These are phyloP conservation scores for Vitis hybrid DNA, from an alignment of 177 flowering plant genomes.

Conservation along the genomic window DNA sequence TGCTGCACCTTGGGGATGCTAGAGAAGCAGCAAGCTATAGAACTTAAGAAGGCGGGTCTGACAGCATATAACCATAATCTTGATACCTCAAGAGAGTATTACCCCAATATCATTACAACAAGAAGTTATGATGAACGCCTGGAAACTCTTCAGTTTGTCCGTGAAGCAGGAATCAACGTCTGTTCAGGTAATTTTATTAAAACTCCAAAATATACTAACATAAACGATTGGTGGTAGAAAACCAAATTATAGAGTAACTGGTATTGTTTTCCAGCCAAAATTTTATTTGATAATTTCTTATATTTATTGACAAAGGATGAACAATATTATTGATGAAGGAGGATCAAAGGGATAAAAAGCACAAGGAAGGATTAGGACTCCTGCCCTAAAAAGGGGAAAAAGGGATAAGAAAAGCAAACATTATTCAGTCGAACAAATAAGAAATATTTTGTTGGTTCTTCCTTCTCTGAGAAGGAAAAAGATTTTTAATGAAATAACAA, in stretches of 20 bases:
- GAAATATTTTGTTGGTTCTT: too few relatives aligned
- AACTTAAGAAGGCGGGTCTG: constrained; percentile 95
- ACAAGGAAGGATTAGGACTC: too few relatives aligned
- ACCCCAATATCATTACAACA: constrained; percentile 89
- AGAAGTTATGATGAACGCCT: constrained; percentile 93
- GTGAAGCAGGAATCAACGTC: constrained; percentile 96
- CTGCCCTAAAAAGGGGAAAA: too few relatives aligned
- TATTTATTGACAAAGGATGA: too few relatives aligned
- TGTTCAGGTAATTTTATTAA: constrained; percentile 71
- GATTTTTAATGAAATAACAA: too few relatives aligned
- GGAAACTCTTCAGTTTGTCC: constrained; percentile 78
- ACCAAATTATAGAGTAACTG: not conserved
- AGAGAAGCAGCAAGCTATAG: constrained; percentile 93
- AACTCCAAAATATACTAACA: too few relatives aligned
- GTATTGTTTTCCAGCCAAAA: not conserved
- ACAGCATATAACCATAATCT: constrained; percentile 99
- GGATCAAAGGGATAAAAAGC: too few relatives aligned
- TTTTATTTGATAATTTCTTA: not conserved
- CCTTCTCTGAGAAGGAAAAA: too few relatives aligned
- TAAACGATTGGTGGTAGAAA: not conserved
- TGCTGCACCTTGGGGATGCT: constrained; percentile 99
- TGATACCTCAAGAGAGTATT: constrained; percentile 95
- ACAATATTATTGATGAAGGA: too few relatives aligned
- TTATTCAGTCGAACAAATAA: too few relatives aligned
- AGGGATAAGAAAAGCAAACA: too few relatives aligned